Evolutionary conservation across 1,284 basidiomycete genomes (phyloP).

Genomic region (Tetrapyrgos nigripes): DNA sequence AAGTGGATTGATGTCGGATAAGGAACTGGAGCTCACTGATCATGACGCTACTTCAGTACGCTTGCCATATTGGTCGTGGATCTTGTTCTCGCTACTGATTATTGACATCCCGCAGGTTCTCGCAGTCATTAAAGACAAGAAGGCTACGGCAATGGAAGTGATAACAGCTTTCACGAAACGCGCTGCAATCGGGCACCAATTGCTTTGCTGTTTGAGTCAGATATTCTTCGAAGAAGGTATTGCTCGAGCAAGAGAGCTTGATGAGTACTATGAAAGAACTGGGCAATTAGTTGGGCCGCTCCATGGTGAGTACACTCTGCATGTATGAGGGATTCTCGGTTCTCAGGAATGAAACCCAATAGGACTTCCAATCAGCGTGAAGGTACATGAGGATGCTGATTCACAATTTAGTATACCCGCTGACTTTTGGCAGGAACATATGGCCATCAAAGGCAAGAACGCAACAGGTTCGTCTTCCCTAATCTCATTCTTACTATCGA

Average conservation of each 20-base stretch:
- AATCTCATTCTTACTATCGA: not conserved
- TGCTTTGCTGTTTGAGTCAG: constrained; percentile 25
- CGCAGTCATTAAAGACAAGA: constrained; percentile 20
- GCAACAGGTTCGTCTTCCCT: constrained; percentile 32
- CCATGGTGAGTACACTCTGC: constrained; percentile 41
- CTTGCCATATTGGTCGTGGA: not conserved
- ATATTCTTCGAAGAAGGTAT: constrained; percentile 46
- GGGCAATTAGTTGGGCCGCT: constrained; percentile 50
- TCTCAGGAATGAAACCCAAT: not conserved
- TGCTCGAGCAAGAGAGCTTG: constrained; percentile 46
- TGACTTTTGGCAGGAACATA: constrained; percentile 43
- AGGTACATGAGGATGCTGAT: constrained; percentile 27
- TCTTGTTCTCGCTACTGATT: not conserved
- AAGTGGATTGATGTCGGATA: constrained; percentile 19
- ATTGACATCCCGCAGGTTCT: constrained; percentile 16
- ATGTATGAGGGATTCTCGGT: not conserved
- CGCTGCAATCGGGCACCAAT: constrained; percentile 34
- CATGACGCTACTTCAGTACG: constrained; percentile 22
- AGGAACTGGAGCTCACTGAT: constrained; percentile 25
- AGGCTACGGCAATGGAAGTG: constrained; percentile 31
- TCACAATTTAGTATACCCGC: not conserved
- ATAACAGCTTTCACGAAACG: constrained; percentile 32
- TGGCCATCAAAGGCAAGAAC: constrained; percentile 43
- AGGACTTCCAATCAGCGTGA: constrained; percentile 47
- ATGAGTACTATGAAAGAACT: constrained; percentile 41